phyloP scores from a whole-genome alignment of 495 filamentous ascomycete species.

The Gamarada debralockiae region DNA sequence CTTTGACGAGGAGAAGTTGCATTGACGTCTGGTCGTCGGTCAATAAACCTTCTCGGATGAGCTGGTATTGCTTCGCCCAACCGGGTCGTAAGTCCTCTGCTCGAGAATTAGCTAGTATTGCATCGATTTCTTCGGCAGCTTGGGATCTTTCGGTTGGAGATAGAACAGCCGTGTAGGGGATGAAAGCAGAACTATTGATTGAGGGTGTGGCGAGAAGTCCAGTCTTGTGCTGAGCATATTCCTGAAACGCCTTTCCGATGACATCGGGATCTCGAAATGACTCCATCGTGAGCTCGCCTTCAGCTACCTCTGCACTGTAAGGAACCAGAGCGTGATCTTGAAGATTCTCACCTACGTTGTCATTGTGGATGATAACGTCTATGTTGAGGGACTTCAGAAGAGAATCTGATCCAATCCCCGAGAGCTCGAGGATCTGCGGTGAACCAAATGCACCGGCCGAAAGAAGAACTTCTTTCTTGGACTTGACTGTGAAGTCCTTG shows the following conservation, averaged over 20 bases:
- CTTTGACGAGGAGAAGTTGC: background rate
- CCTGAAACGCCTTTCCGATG: background rate
- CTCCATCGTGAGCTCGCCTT: background rate
- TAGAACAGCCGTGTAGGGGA: background rate
- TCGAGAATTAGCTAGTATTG: background rate
- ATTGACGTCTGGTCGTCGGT: background rate
- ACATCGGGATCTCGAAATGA: background rate
- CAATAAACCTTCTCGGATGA: background rate
- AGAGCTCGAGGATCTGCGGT: conserved; percentile 62
- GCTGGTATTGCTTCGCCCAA: background rate
- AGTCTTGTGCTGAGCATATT: background rate
- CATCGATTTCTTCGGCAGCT: background rate
- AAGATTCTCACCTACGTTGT: conserved; percentile 74
- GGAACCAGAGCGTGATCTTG: conserved; percentile 6
- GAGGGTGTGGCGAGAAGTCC: background rate
- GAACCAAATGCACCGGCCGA: conserved; percentile 50
- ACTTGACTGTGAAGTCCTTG: background rate
- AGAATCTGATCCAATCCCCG: conserved; percentile 63
- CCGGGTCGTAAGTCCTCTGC: no score
- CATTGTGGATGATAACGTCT: conserved; percentile 61
- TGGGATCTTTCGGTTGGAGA: background rate
- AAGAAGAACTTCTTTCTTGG: conserved; percentile 46
- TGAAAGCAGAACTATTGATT: background rate
- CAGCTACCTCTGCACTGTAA: background rate
- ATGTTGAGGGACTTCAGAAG: conserved; percentile 62